Evolutionary conservation across 192 early-diverging fungal species (phyloP), one percentile per base, ranked within the genome.

Genomic region (Diversispora eburnea): DNA sequence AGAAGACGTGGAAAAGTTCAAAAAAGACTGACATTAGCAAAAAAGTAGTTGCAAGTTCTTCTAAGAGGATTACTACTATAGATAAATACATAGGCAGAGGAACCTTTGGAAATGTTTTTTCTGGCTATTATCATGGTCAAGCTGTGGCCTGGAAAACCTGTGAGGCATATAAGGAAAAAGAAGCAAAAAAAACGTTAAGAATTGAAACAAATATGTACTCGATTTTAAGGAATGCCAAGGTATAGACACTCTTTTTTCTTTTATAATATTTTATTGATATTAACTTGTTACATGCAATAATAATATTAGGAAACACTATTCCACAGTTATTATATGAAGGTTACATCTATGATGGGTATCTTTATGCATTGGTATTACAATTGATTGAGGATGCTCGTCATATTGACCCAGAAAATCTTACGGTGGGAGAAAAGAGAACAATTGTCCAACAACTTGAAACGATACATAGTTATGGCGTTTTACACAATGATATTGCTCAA

Each of bases 391-490:
- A 63, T 17, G 8, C 55, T 3, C 55, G 17, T 56, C 55, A 56
- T 56, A 56, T 56, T 56, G 55, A 3, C 19, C 64, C 13, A 17
- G 2, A 6, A 65, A 65, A 20, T 46, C 63, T 65, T 43, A 65
- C 63, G 8, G 47, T 46, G 39, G 12, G 39, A 25, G 58, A 59
- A 41, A 66, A 66, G 25, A 15, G 20, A 48, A 17, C 41, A 64
- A 64, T 64, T 41, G 62, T 64, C 33, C 25, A 64, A 41, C 62
- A 64, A 41, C 62, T 66, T 8, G 47, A 48, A 17, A n/a, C 45
- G 47, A 66, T 66, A 49, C 64, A 66, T 66, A 66, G 47, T 48
- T 48, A 10, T 66, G 64, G 45, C 64, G 64, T 66, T 17, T 46
- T 66, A 66, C 64, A 66, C 12, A 66, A 66, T 25, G 45, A 66